phyloP scores from a whole-genome alignment of 2,329 filamentous ascomycete genomes.

The Raffaelea ambrosiae region DNA sequence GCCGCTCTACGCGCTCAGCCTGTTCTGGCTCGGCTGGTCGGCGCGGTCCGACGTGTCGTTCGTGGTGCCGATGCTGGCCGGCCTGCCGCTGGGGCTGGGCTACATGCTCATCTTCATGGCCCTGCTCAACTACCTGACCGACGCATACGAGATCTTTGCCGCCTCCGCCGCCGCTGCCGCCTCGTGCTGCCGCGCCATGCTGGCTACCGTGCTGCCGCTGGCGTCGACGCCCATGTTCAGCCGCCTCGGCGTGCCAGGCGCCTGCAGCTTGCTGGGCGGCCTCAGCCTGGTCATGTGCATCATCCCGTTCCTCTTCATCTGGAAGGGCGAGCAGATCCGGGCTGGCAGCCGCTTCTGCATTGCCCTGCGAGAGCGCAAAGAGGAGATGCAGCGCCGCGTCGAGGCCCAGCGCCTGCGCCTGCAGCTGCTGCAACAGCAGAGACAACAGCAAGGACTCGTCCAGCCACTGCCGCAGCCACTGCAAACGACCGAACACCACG shows the following conservation, averaged over 20 bases:
- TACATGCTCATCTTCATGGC: constrained; percentile 55
- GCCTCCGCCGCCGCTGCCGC: constrained; percentile 46
- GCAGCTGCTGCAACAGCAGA: background rate
- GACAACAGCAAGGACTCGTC: background rate
- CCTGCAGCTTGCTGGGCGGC: constrained; percentile 44
- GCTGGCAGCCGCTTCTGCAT: constrained; percentile 53
- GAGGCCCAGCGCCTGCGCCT: constrained; percentile 23
- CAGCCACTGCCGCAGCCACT: too few species aligned
- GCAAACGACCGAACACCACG: too few species aligned
- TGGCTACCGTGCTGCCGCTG: constrained; percentile 49
- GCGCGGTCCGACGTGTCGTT: constrained; percentile 33
- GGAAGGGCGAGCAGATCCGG: constrained; percentile 46
- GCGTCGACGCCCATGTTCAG: constrained; percentile 42
- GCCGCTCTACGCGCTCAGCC: constrained; percentile 47
- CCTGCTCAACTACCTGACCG: constrained; percentile 32
- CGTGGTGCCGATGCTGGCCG: constrained; percentile 49
- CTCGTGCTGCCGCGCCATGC: constrained; percentile 37
- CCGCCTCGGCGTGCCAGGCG: constrained; percentile 36
- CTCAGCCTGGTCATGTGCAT: constrained; percentile 40
- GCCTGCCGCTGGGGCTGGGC: constrained; percentile 52
- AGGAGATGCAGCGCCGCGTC: constrained; percentile 31
- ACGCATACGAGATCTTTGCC: constrained; percentile 59
- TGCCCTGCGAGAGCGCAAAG: constrained; percentile 43
- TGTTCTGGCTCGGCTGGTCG: constrained; percentile 57
- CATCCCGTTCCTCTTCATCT: constrained; percentile 45